These are phyloP conservation scores for Cardamine resedifolia DNA, from an alignment of 345 rosid species.

Conservation along the genomic window DNA sequence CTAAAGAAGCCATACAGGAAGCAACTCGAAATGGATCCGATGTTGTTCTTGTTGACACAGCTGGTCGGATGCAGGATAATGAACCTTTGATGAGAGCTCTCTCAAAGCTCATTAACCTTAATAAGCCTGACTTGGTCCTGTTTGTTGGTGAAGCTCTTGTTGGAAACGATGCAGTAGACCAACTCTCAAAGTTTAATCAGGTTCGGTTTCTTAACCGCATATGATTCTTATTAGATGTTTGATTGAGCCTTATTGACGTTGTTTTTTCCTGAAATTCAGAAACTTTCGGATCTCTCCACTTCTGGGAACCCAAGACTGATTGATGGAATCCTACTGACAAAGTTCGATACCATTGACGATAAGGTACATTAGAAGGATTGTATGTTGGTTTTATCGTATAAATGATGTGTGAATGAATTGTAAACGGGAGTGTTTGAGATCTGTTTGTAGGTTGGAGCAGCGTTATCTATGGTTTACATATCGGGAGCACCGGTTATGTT, in stretches of 20 bases:
- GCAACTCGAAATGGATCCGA: constrained; percentile 84
- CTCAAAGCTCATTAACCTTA: constrained; percentile 82
- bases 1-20: constrained; percentile 97
- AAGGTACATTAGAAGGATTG: constrained; percentile 51
- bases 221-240: background rate
- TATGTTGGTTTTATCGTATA: background rate
- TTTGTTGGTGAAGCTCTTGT: constrained; percentile 99
- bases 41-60: constrained; percentile 98
- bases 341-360: constrained; percentile 93
- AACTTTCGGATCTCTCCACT: constrained; percentile 83
- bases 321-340: constrained; percentile 95
- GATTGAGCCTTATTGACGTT: background rate
- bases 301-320: constrained; percentile 71
- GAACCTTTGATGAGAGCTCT: constrained; percentile 99
- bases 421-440: constrained; percentile 16
- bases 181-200: constrained; percentile 92
- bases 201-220: constrained; percentile 38
- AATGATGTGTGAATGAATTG: constrained; percentile 7
- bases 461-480: constrained; percentile 92
- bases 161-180: constrained; percentile 98
- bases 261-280: constrained; percentile 43
- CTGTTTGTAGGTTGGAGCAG: constrained; percentile 83
- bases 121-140: constrained; percentile 87
- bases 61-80: constrained; percentile 99
- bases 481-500: constrained; percentile 99